Conservation (phyloP, 1,284 basidiomycete species). For the Microbotryum scabiosae region DNA sequence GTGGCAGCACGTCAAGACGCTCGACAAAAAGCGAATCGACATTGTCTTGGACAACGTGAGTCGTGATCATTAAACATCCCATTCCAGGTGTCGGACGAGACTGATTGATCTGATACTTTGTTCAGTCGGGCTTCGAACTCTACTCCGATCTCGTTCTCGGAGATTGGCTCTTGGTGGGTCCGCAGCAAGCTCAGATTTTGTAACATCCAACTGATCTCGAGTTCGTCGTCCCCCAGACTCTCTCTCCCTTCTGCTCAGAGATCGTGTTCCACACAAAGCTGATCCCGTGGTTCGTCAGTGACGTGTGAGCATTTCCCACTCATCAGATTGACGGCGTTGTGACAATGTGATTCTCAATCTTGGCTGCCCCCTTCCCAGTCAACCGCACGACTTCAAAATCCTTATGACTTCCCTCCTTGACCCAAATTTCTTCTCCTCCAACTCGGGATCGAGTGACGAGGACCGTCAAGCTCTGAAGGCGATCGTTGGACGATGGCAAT, state of each 20-base stretch:
- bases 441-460: conserved; percentile 32
- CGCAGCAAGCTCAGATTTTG: no score
- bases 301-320: conserved; percentile 48
- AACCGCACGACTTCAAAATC: conserved; percentile 37
- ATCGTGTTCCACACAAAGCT: conserved; percentile 86
- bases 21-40: conserved; percentile 61
- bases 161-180: conserved; percentile 63
- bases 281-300: conserved; percentile 85
- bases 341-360: conserved; percentile 42
- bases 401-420: conserved; percentile 44
- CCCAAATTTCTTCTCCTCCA: conserved; percentile 51
- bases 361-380: conserved; percentile 42
- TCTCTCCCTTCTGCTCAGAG: conserved; percentile 68
- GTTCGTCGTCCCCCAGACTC: conserved; percentile 43
- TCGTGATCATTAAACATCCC: neutral
- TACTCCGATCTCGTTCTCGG: conserved; percentile 92
- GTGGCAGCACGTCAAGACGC: conserved; percentile 62
- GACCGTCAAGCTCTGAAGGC: conserved; percentile 44
- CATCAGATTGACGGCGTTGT: conserved; percentile 15
- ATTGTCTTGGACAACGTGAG: conserved; percentile 84
- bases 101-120: neutral
- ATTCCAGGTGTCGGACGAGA: neutral
- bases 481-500: conserved; percentile 65
- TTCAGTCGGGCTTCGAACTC: conserved; percentile 80
- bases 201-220: no score